Base-by-base conservation (phyloP, 75 land plant species). In the Pinus tabuliformis region DNA sequence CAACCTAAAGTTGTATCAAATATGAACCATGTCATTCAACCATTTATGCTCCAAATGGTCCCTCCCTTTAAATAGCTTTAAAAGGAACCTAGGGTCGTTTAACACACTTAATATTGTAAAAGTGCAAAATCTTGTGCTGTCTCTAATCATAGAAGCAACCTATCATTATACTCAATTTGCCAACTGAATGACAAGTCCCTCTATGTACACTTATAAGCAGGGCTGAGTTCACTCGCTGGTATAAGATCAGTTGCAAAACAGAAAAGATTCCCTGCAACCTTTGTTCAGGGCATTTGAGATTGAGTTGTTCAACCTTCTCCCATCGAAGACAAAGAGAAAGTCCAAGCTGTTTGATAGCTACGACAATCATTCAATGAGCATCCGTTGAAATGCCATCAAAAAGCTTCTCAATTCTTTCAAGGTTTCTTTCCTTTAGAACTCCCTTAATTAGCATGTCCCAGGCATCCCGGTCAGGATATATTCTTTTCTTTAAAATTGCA, bases 361-460 rank as follows among this genome's bases (percentile, higher is more conserved):
- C 28, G 45, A 66, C 49, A 66, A 17, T 7, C 42, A n/a, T n/a
- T 49, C n/a, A 66, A 37, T 16, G 49, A 66, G 71, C n/a, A 39
- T 3, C 71, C 52, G 8, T 20, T 14, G 21, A 66, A 36, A 66
- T 37, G 12, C 39, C 71, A 3, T 66, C 52, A 39, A 39, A 7
- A 8, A 39, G 45, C 52, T 45, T 45, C 6, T 45, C 6, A 7
- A 45, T 45, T 0, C 49, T 45, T 45, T 45, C 49, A 7, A 72
- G 17, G 74, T 24, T 72, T 26, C 45, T 52, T 26, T 4, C 18
- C 18, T 72, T 16, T 12, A 56, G 26, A 52, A 56, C 58, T 72
- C 36, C 58, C 45, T 9, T 21, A 22, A 86, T 62, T 63, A 89
- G 75, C 65, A 72, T 62, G 30, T 21, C 72, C 90, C 91, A 91